Evolutionary conservation across 768 basidiomycete genomes (phyloP), one percentile per base, ranked within the genome.

Genomic region (Russula abietina): DNA sequence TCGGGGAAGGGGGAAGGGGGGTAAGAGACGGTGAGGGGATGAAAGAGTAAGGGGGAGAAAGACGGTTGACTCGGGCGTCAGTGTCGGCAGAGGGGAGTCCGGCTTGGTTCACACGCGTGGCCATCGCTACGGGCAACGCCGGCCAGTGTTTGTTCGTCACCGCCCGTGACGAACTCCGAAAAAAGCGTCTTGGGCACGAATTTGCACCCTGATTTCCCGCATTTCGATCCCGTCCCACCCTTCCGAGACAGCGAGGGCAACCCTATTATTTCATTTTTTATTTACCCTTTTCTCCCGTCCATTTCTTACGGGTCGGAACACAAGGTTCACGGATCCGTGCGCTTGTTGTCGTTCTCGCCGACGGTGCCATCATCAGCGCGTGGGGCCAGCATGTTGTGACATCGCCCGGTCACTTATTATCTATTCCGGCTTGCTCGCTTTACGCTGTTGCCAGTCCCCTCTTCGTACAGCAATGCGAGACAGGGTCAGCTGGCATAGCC

Each of bases 21-120:
- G 45, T 64, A 57, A 65, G 64, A 67, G 68, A 64, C 65, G 65
- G 67, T 64, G 65, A 62, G 68, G 65, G 63, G 67, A 64, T 68
- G 70, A 55, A 67, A 60, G 70, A 64, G 66, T 69, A 69, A 67
- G 69, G 69, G 70, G 68, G 67, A 68, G 64, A 68, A 68, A 70
- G 68, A 71, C 70, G 69, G 72, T 70, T 72, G 72, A 69, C 67
- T 67, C 69, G 72, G 72, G 73, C 73, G 74, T 70, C 72, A 70
- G 71, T 70, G 73, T 71, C 70, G 73, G 70, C 74, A 72, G 70
- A 68, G 69, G 65, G 62, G 70, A 70, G 70, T 66, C 70, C 69
- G 71, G 71, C 70, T 71, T 69, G 68, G 66, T 74, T 74, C 73
- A 73, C 74, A 75, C 74, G 73, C 73, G 73, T 75, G 73, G 70